Evolutionary conservation across 2,329 filamentous ascomycete genomes (phyloP), one percentile per base, ranked within the genome.

Genomic region (Beauveria sp.): DNA sequence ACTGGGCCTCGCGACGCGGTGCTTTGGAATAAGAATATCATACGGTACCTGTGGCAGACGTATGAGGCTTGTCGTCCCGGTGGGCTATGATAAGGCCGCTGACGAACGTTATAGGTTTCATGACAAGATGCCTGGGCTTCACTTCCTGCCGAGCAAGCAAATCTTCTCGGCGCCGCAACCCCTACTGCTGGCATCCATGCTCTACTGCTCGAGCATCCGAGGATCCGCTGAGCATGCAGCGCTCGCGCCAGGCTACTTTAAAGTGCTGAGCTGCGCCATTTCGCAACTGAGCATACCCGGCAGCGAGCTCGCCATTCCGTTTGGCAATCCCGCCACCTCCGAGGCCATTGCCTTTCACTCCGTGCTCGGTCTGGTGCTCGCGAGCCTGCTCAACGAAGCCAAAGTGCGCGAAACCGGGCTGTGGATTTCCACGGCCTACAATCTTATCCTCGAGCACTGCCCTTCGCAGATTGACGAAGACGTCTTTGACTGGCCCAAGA

Each of bases 291-390:
- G 73, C 52, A 69, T 78, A 3, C 76, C 76, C 1, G 64, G 64
- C 7, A 70, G 68, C 58, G 66, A 68, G 20, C 67, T 72, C 46
- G 67, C 69, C 0, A 60, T 59, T n/a, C 60, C 67, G 7, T 67
- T 67, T 22, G 63, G 68, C 12, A 61, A 68, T 6, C 63, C 66
- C 2, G 63, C 60, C 1, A 62, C 64, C 2, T 67, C 68, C 1
- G 74, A 77, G 60, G 71, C 77, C 55, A 74, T 72, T 67, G 76
- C 75, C 0, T 78, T 78, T 57, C 75, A 78, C 62, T 73, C 75
- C 7, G 72, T 78, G 5, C 69, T 78, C 3, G 76, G 74, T 1
- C 67, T 78, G 22, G 72, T 78, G 7, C 66, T 78, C 8, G 75
- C 75, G 2, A 74, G 75, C 0, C 70, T 78, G 1, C 69, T 77